These are phyloP conservation scores for Alternaria angustiovoidea DNA, from an alignment of 2,329 filamentous ascomycete genomes.

Conservation along the genomic window DNA sequence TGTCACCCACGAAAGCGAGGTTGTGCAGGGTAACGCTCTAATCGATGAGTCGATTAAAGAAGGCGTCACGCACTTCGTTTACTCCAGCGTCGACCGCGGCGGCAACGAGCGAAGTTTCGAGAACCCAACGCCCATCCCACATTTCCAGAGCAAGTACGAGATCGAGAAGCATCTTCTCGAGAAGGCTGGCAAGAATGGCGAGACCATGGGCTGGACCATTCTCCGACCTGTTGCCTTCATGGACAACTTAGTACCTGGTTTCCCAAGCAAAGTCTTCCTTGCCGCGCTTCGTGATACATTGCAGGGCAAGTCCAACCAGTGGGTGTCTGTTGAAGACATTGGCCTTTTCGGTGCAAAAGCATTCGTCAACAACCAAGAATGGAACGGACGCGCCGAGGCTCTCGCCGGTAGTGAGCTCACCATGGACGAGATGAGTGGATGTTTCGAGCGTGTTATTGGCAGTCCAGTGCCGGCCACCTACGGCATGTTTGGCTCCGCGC, in stretches of 20 bases:
- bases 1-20: conserved; percentile 56
- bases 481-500: conserved; percentile 48
- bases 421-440: conserved; percentile 54
- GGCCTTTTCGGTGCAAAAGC: conserved; percentile 61
- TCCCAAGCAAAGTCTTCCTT: conserved; percentile 59
- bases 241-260: conserved; percentile 63
- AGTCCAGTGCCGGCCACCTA: conserved; percentile 55
- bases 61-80: conserved; percentile 68
- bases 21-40: conserved; percentile 65
- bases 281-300: conserved; percentile 55
- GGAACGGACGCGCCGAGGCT: conserved; percentile 55
- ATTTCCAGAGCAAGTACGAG: conserved; percentile 68
- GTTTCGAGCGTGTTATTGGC: conserved; percentile 59
- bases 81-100: conserved; percentile 70
- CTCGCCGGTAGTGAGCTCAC: conserved; percentile 64
- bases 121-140: conserved; percentile 60
- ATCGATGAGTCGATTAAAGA: conserved; percentile 65
- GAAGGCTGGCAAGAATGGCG: conserved; percentile 51
- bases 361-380: conserved; percentile 57
- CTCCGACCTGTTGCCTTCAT: conserved; percentile 70
- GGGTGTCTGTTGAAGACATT: conserved; percentile 58
- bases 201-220: conserved; percentile 67
- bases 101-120: conserved; percentile 62
- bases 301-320: conserved; percentile 53
- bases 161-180: conserved; percentile 70